A percentile compares a stretch with the other conserved stretches of the same genome.
phyloP scores from a whole-genome alignment of 148 eudicot species.

The Camellia sinensis region DNA sequence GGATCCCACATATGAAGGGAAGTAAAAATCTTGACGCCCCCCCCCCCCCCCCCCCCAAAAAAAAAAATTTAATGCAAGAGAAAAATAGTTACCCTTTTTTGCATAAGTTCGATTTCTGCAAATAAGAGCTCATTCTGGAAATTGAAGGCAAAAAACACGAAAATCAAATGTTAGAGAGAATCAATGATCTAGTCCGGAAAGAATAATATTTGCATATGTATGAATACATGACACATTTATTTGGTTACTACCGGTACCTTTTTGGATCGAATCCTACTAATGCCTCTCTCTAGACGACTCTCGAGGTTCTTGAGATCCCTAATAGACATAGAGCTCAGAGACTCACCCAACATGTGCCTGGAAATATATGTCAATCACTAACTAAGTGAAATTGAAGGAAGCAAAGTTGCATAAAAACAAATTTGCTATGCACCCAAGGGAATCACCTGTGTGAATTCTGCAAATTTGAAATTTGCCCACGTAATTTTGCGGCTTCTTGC shows the following conservation, averaged over 20 bases:
- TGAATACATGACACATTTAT: not conserved
- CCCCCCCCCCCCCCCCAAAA: too few relatives aligned
- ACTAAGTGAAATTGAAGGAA: constrained; percentile 1
- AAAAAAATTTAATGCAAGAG: not conserved
- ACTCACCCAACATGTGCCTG: constrained; percentile 86
- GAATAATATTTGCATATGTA: not conserved
- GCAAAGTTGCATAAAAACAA: not conserved
- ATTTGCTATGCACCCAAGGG: not conserved
- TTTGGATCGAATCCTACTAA: constrained; percentile 71
- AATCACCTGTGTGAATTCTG: constrained; percentile 25
- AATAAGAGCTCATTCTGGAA: constrained; percentile 84
- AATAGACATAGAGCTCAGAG: constrained; percentile 38
- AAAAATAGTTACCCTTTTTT: constrained; percentile 63
- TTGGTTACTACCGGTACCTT: constrained; percentile 43
- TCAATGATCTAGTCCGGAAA: not conserved
- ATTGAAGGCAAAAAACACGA: not conserved
- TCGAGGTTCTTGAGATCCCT: constrained; percentile 78
- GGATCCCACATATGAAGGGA: not conserved
- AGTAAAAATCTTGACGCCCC: not conserved
- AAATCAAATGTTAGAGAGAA: not conserved
- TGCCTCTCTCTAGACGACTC: constrained; percentile 58
- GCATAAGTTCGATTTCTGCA: constrained; percentile 94
- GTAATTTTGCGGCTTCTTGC: constrained; percentile 24
- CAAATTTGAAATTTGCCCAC: constrained; percentile 20
- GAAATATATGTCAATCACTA: not conserved